These are phyloP conservation scores for Tuber borchii DNA, from an alignment of 495 filamentous ascomycete genomes.

Conservation along the genomic window DNA sequence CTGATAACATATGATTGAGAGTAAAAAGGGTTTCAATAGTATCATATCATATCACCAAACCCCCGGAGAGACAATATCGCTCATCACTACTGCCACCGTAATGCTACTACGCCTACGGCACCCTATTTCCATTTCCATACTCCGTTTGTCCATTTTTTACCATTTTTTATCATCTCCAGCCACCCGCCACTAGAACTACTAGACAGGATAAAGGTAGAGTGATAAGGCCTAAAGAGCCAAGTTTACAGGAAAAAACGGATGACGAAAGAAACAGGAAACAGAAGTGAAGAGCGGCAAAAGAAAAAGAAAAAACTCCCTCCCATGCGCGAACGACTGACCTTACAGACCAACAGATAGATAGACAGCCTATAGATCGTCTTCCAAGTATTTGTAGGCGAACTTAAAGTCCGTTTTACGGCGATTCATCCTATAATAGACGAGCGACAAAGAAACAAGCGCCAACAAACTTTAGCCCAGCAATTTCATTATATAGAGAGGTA, in stretches of 20 bases:
- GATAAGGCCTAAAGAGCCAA: not conserved
- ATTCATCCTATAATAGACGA: constrained; percentile 75
- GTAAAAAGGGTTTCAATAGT: not conserved
- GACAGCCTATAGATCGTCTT: constrained; percentile 67
- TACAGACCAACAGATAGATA: constrained; percentile 2
- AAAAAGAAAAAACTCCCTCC: constrained; percentile 9
- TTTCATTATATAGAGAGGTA: constrained; percentile 3
- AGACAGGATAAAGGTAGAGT: not conserved
- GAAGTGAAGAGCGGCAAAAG: constrained; percentile 8
- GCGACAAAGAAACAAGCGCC: constrained; percentile 32
- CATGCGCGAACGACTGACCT: not conserved
- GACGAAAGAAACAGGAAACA: constrained; percentile 12
- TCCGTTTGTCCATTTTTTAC: not conserved
- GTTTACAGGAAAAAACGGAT: not conserved
- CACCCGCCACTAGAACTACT: not conserved
- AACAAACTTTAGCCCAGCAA: constrained; percentile 9
- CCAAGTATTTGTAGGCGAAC: constrained; percentile 94
- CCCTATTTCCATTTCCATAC: not conserved
- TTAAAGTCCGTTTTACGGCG: constrained; percentile 96
- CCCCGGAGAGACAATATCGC: not conserved
- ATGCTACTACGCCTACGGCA: not conserved
- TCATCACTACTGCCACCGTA: not conserved
- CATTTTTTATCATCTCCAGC: not conserved
- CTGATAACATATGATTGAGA: not conserved
- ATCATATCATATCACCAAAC: not conserved